Evolutionary conservation across 2,329 filamentous ascomycete genomes (phyloP).

Genomic region (Nemania bipapillata): DNA sequence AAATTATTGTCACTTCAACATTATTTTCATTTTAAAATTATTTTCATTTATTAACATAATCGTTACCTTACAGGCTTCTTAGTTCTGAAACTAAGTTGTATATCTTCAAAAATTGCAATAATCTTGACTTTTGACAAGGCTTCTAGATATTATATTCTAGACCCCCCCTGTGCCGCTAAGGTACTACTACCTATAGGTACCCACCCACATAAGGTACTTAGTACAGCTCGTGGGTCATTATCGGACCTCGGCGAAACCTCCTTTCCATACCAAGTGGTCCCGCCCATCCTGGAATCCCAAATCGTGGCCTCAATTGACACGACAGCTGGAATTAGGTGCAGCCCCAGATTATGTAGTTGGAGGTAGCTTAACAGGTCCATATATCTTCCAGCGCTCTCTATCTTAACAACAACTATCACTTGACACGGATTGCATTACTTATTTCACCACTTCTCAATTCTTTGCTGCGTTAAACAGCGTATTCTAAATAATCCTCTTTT

Average conservation of each 20-base stretch:
- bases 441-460: conserved; percentile 52
- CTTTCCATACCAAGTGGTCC: conserved; percentile 25
- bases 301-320: conserved; percentile 55
- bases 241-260: conserved; percentile 40
- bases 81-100: no score
- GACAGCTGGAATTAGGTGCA: conserved; percentile 39
- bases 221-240: no score
- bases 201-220: no score
- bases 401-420: conserved; percentile 17
- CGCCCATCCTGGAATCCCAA: conserved; percentile 39
- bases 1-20: no score
- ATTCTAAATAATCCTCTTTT: conserved; percentile 7
- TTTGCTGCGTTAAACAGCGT: conserved; percentile 14
- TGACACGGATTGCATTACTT: conserved; percentile 18
- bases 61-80: no score
- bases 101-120: no score
- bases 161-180: no score
- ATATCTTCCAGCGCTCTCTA: conserved; percentile 32
- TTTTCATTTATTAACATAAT: no score
- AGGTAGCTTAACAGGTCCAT: conserved; percentile 48
- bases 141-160: no score
- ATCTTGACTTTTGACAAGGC: no score
- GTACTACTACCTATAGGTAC: no score
- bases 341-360: conserved; percentile 52
- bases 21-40: no score